Evolutionary conservation across 2,329 filamentous ascomycete genomes (phyloP).

Genomic region (Hypomyces rosellus): DNA sequence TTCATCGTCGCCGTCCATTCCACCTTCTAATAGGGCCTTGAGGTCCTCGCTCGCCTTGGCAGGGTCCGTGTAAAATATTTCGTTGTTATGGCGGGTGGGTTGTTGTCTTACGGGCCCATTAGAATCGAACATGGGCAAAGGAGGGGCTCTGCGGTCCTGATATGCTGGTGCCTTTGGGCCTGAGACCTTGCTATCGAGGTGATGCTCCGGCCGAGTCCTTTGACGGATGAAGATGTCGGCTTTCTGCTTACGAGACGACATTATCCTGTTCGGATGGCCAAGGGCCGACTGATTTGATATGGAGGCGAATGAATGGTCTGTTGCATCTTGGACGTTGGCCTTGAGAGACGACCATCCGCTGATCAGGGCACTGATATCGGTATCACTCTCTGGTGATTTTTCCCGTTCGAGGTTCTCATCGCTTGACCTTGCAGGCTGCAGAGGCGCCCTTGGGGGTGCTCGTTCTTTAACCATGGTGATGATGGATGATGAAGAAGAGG

Average conservation of each 20-base stretch:
- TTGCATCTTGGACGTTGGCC: slow-evolving; percentile 14
- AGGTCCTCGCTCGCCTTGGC: slow-evolving; percentile 68
- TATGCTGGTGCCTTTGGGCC: slow-evolving; percentile 43
- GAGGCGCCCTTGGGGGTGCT: slow-evolving; percentile 38
- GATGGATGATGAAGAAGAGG: slow-evolving; percentile 14
- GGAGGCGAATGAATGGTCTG: slow-evolving; percentile 13
- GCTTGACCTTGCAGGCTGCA: slow-evolving; percentile 31
- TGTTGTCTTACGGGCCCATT: slow-evolving; percentile 13
- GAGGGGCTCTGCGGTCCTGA: slow-evolving; percentile 41
- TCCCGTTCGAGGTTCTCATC: slow-evolving; percentile 21
- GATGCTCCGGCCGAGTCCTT: slow-evolving; percentile 51
- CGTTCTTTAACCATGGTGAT: slow-evolving; percentile 42
- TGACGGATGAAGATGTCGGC: slow-evolving; percentile 50
- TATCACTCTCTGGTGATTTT: slow-evolving; percentile 26
- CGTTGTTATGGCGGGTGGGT: slow-evolving; percentile 28
- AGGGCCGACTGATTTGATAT: slow-evolving; percentile 24
- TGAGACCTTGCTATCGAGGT: slow-evolving; percentile 42
- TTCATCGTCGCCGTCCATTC: slow-evolving; percentile 68
- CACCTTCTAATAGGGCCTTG: slow-evolving; percentile 75
- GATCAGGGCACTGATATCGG: slow-evolving; percentile 28
- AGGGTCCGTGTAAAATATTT: slow-evolving; percentile 61
- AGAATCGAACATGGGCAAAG: slow-evolving; percentile 44
- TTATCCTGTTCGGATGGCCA: slow-evolving; percentile 36
- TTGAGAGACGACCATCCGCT: slow-evolving; percentile 24
- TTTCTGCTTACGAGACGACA: slow-evolving; percentile 49